A percentile compares a stretch with the other conserved stretches of the same genome.
These are phyloP conservation scores for Strobilomyces dryophilus DNA, from an alignment of 768 basidiomycete genomes.

Conservation along the genomic window DNA sequence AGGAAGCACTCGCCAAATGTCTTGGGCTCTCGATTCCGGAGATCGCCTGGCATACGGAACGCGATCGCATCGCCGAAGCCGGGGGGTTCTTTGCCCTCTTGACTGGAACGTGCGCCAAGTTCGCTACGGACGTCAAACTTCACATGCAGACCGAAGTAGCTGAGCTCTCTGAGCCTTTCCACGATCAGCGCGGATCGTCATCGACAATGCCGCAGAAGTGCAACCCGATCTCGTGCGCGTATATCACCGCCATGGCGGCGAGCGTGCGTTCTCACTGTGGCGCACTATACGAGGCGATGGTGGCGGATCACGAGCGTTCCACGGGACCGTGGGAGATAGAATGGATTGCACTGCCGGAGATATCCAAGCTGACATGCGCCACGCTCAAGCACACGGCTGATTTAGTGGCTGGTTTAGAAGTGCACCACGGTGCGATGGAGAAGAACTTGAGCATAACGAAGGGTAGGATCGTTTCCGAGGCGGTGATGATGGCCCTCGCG, in stretches of 20 bases:
- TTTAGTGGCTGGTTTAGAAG: conserved; percentile 38
- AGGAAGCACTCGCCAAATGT: conserved; percentile 16
- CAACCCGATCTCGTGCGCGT: conserved; percentile 43
- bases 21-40: conserved; percentile 23
- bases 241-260: conserved; percentile 41
- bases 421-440: conserved; percentile 38
- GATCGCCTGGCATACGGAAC: conserved; percentile 38
- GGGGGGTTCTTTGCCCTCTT: conserved; percentile 43
- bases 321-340: conserved; percentile 51
- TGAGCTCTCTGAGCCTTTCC: conserved; percentile 43
- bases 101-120: conserved; percentile 43
- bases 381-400: conserved; percentile 34
- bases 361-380: conserved; percentile 40
- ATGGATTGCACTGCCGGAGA: conserved; percentile 45
- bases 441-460: conserved; percentile 37
- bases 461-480: conserved; percentile 41
- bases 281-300: conserved; percentile 43
- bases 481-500: conserved; percentile 46
- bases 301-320: conserved; percentile 45
- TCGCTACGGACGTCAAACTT: conserved; percentile 42
- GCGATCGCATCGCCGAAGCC: conserved; percentile 41
- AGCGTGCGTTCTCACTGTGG: conserved; percentile 38
- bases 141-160: conserved; percentile 46
- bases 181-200: conserved; percentile 42
- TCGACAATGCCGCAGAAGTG: conserved; percentile 50